Percentiles rank a stretch among this genome's conserved stretches.
Evolutionary conservation across 192 early-diverging fungal genomes (phyloP).

Genomic region (Backusella circina): DNA sequence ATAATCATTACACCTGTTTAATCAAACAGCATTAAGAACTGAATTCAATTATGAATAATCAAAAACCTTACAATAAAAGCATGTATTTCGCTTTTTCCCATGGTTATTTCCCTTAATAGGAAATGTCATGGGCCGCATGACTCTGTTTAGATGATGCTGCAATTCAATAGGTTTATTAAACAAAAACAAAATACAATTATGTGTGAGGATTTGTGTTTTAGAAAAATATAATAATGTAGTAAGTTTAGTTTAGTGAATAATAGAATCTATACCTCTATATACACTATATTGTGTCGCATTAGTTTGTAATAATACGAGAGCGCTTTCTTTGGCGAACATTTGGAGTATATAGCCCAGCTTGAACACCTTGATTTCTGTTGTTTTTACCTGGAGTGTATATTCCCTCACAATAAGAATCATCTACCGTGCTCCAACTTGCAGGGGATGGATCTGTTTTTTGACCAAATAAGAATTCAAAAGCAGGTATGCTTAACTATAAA

Average conservation of each 20-base stretch:
- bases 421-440: constrained; percentile 41
- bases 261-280: background rate
- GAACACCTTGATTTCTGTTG: background rate
- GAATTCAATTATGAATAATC: background rate
- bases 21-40: background rate
- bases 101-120: background rate
- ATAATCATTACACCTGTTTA: background rate
- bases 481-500: constrained; percentile 17
- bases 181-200: background rate
- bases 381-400: constrained; percentile 23
- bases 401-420: constrained; percentile 38
- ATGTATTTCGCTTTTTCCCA: background rate
- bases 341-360: background rate
- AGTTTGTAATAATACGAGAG: background rate
- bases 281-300: background rate
- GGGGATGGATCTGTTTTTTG: constrained; percentile 43
- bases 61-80: background rate
- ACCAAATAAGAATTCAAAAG: constrained; percentile 45
- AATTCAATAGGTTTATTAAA: background rate
- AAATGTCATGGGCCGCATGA: background rate
- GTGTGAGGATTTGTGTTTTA: background rate
- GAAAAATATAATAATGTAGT: background rate
- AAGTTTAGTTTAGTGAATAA: background rate
- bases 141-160: background rate
- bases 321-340: background rate